phyloP scores from a whole-genome alignment of 495 filamentous ascomycete genomes.

The Lasiosphaeriaceae sp. region DNA sequence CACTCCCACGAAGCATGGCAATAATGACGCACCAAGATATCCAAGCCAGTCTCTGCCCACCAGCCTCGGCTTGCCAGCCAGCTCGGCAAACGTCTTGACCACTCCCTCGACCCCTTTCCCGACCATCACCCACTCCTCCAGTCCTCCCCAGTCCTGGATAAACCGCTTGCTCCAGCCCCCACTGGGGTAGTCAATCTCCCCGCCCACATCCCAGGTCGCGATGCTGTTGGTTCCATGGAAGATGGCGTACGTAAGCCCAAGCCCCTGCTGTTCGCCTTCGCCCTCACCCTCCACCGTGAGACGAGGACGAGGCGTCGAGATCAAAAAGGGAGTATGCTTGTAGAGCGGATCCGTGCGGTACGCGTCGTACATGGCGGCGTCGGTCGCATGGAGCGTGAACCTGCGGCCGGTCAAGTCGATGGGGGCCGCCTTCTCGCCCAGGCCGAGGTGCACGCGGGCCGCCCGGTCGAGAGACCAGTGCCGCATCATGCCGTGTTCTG shows the following conservation, averaged over 20 bases:
- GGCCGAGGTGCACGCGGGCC: conserved; percentile 57
- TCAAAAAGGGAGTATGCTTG: conserved; percentile 67
- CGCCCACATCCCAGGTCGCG: conserved; percentile 62
- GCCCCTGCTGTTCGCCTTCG: background rate
- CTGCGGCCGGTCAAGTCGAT: conserved; percentile 66
- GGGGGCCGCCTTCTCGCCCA: conserved; percentile 66
- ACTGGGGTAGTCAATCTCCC: conserved; percentile 53
- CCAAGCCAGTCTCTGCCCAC: conserved; percentile 39
- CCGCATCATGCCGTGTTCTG: conserved; percentile 54
- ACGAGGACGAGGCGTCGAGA: conserved; percentile 47
- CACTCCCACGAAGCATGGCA: conserved; percentile 54
- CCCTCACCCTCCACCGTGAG: conserved; percentile 42
- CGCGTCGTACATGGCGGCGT: conserved; percentile 67
- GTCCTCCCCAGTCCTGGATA: conserved; percentile 63
- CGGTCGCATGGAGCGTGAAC: conserved; percentile 62
- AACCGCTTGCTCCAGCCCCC: conserved; percentile 67
- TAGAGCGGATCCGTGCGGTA: conserved; percentile 68
- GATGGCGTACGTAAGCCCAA: conserved; percentile 45
- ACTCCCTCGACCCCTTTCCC: conserved; percentile 61
- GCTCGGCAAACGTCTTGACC: conserved; percentile 58
- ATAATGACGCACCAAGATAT: conserved; percentile 50
- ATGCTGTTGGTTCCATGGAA: conserved; percentile 62
- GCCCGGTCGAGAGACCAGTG: conserved; percentile 58
- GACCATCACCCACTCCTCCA: conserved; percentile 67
- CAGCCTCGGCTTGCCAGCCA: conserved; percentile 60